These are phyloP conservation scores for Rachicladosporium sp. DNA, from an alignment of 2,329 filamentous ascomycete genomes.

Conservation along the genomic window DNA sequence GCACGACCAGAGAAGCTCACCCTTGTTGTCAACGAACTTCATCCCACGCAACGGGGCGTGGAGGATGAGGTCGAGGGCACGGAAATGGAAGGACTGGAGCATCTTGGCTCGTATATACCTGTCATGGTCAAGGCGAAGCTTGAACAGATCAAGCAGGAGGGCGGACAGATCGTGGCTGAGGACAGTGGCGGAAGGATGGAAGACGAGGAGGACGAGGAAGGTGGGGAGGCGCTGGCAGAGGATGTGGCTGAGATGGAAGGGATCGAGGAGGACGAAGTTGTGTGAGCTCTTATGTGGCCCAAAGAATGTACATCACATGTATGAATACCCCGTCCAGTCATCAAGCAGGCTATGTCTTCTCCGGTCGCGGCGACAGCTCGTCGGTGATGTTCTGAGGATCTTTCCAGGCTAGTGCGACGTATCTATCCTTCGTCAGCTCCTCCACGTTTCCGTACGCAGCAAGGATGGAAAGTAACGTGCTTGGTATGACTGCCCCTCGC, in stretches of 20 bases:
- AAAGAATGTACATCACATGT: too few species aligned
- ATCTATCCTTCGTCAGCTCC: slow-evolving; percentile 25
- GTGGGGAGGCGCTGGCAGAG: slow-evolving; percentile 10
- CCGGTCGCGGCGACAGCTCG: slow-evolving; percentile 35
- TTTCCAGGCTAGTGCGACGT: slow-evolving; percentile 48
- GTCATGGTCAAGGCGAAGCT: slow-evolving; percentile 79
- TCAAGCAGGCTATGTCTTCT: slow-evolving; percentile 6
- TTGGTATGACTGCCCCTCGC: slow-evolving; percentile 58
- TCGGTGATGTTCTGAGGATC: slow-evolving; percentile 50
- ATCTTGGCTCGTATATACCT: slow-evolving; percentile 89
- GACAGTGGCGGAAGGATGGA: slow-evolving; percentile 6
- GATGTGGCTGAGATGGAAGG: slow-evolving; percentile 2
- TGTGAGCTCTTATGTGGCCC: too few species aligned
- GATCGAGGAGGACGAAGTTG: slow-evolving; percentile 2
- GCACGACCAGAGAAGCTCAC: slow-evolving; percentile 52
- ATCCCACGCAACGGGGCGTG: slow-evolving; percentile 48
- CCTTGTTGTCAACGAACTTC: slow-evolving; percentile 78
- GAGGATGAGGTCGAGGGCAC: slow-evolving; percentile 45
- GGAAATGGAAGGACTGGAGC: slow-evolving; percentile 82
- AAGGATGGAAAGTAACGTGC: slow-evolving; percentile 18
- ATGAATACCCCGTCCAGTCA: too few species aligned
- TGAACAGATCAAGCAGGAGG: slow-evolving; percentile 37
- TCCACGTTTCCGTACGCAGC: too few species aligned
- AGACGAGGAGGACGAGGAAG: slow-evolving; percentile 22
- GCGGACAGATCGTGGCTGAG: slow-evolving; percentile 8